Percentiles rank a stretch among this genome's conserved stretches.
Conservation (phyloP, 2,329 filamentous ascomycete species). For the Stachybotrys echinatus region DNA sequence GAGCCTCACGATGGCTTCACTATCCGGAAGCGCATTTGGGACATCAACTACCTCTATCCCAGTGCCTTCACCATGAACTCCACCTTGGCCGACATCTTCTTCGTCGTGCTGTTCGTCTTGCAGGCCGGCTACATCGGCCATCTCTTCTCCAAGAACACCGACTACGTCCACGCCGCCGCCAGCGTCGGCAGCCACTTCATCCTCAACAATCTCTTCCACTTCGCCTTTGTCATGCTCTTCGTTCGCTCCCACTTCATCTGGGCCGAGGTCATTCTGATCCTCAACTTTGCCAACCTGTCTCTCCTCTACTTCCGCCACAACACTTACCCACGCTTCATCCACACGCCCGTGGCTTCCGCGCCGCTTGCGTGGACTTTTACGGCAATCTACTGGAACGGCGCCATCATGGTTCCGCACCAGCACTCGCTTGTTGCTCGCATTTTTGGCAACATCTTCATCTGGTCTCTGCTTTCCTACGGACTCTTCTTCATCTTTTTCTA, state of each 20-base stretch:
- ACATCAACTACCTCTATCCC: slow-evolving; percentile 59
- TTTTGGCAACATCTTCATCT: slow-evolving; percentile 82
- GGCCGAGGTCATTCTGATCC: slow-evolving; percentile 68
- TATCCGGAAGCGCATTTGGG: slow-evolving; percentile 64
- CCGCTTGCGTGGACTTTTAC: slow-evolving; percentile 82
- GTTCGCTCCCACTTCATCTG: slow-evolving; percentile 69
- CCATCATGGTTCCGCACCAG: slow-evolving; percentile 69
- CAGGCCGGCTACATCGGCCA: slow-evolving; percentile 73
- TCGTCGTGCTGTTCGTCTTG: slow-evolving; percentile 67
- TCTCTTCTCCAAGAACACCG: slow-evolving; percentile 64
- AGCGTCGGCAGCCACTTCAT: slow-evolving; percentile 83
- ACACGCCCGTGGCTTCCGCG: slow-evolving; percentile 68
- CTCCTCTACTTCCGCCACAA: slow-evolving; percentile 77
- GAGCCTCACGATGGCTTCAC: slow-evolving; percentile 57
- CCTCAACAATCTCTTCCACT: slow-evolving; percentile 76
- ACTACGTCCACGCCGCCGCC: slow-evolving; percentile 62
- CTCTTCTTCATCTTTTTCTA: slow-evolving; percentile 68
- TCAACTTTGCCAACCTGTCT: slow-evolving; percentile 79
- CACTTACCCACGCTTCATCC: slow-evolving; percentile 67
- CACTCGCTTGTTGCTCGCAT: slow-evolving; percentile 65
- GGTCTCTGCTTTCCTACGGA: slow-evolving; percentile 74
- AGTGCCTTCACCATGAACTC: slow-evolving; percentile 75
- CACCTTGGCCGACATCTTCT: slow-evolving; percentile 65
- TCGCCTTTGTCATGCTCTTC: slow-evolving; percentile 80
- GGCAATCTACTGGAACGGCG: slow-evolving; percentile 84